A percentile compares a stretch with the other conserved stretches of the same genome.
These are phyloP conservation scores for Silene coronaria DNA, from an alignment of 179 eudicot species.

Conservation along the genomic window DNA sequence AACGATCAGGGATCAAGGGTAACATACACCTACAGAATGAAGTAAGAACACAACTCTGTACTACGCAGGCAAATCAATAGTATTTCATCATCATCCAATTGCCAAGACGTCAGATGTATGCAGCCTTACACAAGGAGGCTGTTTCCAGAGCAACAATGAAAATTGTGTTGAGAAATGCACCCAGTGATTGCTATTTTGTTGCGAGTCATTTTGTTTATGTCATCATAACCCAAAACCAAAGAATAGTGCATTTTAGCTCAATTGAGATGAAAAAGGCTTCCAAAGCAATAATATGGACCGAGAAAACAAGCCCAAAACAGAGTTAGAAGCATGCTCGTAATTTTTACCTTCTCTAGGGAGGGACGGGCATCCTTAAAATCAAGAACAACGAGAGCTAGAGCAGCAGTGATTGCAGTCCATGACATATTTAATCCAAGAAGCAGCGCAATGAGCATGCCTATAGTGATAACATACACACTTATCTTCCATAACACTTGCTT, in stretches of 20 bases:
- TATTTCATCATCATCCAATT: too few species aligned
- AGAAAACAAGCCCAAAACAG: background rate
- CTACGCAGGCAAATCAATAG: too few species aligned
- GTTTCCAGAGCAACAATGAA: too few species aligned
- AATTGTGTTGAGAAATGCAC: too few species aligned
- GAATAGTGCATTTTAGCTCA: too few species aligned
- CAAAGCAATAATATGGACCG: background rate
- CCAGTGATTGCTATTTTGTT: too few species aligned
- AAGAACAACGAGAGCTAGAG: slow-evolving; percentile 79
- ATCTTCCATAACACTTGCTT: slow-evolving; percentile 62
- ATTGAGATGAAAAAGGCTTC: too few species aligned
- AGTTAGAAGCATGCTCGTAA: background rate
- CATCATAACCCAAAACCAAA: too few species aligned
- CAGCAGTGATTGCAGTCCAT: slow-evolving; percentile 91
- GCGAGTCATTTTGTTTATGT: too few species aligned
- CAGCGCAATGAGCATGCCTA: slow-evolving; percentile 76
- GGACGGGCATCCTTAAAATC: slow-evolving; percentile 96
- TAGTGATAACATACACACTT: slow-evolving; percentile 65
- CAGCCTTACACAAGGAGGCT: too few species aligned
- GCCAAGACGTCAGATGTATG: too few species aligned
- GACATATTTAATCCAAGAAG: slow-evolving; percentile 81
- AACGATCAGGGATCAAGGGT: background rate
- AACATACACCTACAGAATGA: background rate
- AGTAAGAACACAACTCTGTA: background rate
- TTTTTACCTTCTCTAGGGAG: slow-evolving; percentile 62